These are phyloP conservation scores for Dichomitus squalens DNA, from an alignment of 1,284 basidiomycete species.

Conservation along the genomic window DNA sequence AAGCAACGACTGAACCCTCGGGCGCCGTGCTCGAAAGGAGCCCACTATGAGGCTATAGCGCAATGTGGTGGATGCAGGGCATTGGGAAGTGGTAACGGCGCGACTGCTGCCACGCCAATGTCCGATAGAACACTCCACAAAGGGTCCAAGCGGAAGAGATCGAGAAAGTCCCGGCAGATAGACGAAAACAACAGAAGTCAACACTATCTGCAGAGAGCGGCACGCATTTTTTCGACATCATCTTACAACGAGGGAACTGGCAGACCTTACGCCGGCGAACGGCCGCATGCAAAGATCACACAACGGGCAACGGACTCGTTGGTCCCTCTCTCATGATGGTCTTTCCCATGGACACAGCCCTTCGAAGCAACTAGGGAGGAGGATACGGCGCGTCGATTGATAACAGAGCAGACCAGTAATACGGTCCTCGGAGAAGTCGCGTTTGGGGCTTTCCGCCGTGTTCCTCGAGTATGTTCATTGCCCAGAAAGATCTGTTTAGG, in stretches of 20 bases:
- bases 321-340: not conserved
- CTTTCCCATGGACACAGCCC: not conserved
- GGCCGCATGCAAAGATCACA: not conserved
- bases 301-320: not conserved
- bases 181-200: not conserved
- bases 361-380: not conserved
- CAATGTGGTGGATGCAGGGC: too few species aligned
- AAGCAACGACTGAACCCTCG: not conserved
- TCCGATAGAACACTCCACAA: too few species aligned
- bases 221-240: not conserved
- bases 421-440: not conserved
- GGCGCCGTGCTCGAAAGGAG: not conserved
- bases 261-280: slow-evolving; percentile 1
- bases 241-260: not conserved
- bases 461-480: not conserved
- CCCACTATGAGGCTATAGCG: too few species aligned
- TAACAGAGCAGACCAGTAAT: not conserved
- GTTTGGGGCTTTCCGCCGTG: not conserved
- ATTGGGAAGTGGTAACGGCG: too few species aligned
- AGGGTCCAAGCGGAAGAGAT: too few species aligned
- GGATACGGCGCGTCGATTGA: not conserved
- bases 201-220: not conserved
- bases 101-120: too few species aligned
- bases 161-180: not conserved
- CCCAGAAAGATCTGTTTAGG: not conserved